phyloP scores from a whole-genome alignment of 1,284 basidiomycete genomes.

The Tylopilus sp. region DNA sequence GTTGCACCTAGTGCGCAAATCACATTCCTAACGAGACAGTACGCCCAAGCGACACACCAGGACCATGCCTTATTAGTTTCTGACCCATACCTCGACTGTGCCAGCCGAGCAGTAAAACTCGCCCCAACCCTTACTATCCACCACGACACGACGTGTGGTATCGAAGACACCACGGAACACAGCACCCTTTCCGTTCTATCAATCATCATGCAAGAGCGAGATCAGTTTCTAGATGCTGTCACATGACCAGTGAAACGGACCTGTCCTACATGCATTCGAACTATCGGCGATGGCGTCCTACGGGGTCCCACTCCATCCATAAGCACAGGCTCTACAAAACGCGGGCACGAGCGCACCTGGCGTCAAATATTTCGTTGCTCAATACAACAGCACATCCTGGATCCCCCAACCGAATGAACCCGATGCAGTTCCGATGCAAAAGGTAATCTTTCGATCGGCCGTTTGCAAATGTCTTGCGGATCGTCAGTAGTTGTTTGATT shows the following conservation, averaged over 20 bases:
- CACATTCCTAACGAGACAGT: too few relatives aligned
- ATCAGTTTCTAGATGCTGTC: background rate
- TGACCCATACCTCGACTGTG: slow-evolving; percentile 69
- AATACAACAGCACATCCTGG: slow-evolving; percentile 74
- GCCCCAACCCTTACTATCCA: slow-evolving; percentile 67
- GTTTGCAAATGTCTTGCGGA: slow-evolving; percentile 73
- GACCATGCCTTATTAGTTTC: background rate
- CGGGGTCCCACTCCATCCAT: background rate
- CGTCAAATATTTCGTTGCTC: slow-evolving; percentile 59
- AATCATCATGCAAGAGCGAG: background rate
- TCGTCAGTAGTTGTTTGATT: slow-evolving; percentile 65
- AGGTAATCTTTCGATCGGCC: slow-evolving; percentile 72
- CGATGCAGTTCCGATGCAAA: slow-evolving; percentile 69
- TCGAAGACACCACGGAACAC: slow-evolving; percentile 62
- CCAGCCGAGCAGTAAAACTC: slow-evolving; percentile 65
- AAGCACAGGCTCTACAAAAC: slow-evolving; percentile 35
- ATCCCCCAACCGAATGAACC: slow-evolving; percentile 76
- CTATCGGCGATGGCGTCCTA: slow-evolving; percentile 48
- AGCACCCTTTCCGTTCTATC: slow-evolving; percentile 47
- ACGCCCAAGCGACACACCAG: too few relatives aligned
- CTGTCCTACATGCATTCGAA: slow-evolving; percentile 73
- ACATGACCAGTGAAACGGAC: slow-evolving; percentile 50
- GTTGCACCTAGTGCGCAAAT: too few relatives aligned
- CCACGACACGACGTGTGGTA: slow-evolving; percentile 51
- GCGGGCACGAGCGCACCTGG: slow-evolving; percentile 20